Conservation (phyloP, 495 filamentous ascomycete genomes). For the Aspergillus egyptiacus region DNA sequence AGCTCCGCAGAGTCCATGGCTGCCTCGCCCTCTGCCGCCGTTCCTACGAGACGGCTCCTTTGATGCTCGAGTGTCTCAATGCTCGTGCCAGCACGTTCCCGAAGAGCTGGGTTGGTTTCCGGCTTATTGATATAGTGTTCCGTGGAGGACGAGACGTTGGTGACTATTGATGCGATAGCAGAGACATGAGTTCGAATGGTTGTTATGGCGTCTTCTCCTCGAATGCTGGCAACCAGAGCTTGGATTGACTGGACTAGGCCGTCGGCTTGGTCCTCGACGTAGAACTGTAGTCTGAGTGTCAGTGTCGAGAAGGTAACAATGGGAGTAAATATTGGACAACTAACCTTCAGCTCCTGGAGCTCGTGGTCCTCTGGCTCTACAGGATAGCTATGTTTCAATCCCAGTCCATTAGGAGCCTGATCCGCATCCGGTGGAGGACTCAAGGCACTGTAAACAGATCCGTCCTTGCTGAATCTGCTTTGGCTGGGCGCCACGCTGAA, state of each 20-base stretch:
- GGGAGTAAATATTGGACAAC: neutral
- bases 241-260: conserved; percentile 77
- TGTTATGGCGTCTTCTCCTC: conserved; percentile 58
- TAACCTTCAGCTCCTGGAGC: conserved; percentile 68
- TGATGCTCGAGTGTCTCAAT: conserved; percentile 58
- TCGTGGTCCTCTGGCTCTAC: conserved; percentile 46
- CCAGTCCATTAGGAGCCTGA: conserved; percentile 28
- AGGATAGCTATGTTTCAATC: conserved; percentile 31
- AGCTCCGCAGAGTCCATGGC: conserved; percentile 47
- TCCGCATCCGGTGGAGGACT: conserved; percentile 40
- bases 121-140: conserved; percentile 49
- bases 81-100: conserved; percentile 55
- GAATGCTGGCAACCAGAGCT: conserved; percentile 71
- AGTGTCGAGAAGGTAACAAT: neutral
- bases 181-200: conserved; percentile 65
- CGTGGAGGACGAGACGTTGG: conserved; percentile 61
- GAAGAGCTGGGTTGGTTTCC: conserved; percentile 36
- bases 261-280: conserved; percentile 80
- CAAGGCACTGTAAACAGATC: conserved; percentile 49
- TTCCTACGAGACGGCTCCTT: conserved; percentile 57
- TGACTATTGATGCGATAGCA: conserved; percentile 64
- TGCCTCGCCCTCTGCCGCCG: conserved; percentile 58
- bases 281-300: conserved; percentile 45
- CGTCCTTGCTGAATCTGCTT: conserved; percentile 42
- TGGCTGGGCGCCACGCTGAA: conserved; percentile 43